These are phyloP conservation scores for Boechera divaricarpa DNA, from an alignment of 345 rosid species.

Conservation along the genomic window DNA sequence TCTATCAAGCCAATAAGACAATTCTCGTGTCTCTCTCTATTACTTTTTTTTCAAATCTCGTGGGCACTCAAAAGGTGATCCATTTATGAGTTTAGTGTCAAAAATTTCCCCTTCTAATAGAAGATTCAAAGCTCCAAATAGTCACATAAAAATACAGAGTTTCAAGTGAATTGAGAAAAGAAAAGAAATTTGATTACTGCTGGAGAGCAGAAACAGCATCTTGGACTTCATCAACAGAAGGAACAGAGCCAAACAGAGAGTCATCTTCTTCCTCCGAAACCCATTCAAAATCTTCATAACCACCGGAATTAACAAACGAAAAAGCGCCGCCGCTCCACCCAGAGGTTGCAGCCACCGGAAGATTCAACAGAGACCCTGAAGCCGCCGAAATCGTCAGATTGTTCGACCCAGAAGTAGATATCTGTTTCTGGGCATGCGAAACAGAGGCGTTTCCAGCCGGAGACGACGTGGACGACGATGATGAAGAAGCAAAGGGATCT, in stretches of 20 bases:
- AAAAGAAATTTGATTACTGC: conserved; percentile 48
- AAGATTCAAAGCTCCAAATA: conserved; percentile 14
- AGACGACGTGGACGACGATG: conserved; percentile 32
- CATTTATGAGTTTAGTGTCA: neutral
- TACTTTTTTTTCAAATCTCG: no score
- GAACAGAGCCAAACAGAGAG: conserved; percentile 67
- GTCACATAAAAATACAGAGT: conserved; percentile 8
- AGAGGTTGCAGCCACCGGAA: conserved; percentile 49
- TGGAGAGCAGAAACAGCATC: conserved; percentile 77
- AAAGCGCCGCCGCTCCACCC: conserved; percentile 48
- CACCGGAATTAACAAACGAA: conserved; percentile 41
- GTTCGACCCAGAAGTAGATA: conserved; percentile 38
- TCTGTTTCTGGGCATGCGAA: conserved; percentile 47
- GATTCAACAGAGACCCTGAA: conserved; percentile 46
- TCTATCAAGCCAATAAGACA: conserved; percentile 20
- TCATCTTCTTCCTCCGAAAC: conserved; percentile 65
- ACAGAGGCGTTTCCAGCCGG: conserved; percentile 44
- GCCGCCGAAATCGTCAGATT: conserved; percentile 52
- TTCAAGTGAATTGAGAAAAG: neutral
- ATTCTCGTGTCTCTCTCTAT: neutral
- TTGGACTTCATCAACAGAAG: conserved; percentile 86
- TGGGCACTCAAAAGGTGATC: no score
- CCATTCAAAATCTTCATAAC: conserved; percentile 74
- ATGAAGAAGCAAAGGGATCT: conserved; percentile 59
- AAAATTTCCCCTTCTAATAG: neutral